Percentiles rank a stretch among this genome's conserved stretches.
Evolutionary conservation across 192 early-diverging fungal genomes (phyloP).

Genomic region (Coemansia sp.): DNA sequence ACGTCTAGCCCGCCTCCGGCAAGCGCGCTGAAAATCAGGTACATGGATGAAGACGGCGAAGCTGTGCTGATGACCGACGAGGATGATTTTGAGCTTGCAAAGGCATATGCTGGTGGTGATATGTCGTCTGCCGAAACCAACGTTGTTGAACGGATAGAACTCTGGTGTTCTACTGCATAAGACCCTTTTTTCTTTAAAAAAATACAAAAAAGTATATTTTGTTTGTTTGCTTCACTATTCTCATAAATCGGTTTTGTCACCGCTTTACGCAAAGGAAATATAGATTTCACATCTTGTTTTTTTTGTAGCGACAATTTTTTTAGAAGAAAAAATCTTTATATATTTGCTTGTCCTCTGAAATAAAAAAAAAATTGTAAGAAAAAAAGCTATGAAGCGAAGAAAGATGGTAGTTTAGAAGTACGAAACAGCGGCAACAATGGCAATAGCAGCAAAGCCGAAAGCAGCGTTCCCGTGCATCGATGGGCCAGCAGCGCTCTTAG

Average conservation of each 20-base stretch:
- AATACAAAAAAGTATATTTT: background rate
- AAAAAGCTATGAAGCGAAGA: slow-evolving; percentile 9
- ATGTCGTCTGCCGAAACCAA: slow-evolving; percentile 53
- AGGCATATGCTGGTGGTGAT: slow-evolving; percentile 57
- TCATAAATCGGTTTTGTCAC: too few relatives aligned
- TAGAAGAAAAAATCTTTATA: background rate
- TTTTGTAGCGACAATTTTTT: background rate
- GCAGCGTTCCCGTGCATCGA: slow-evolving; percentile 9
- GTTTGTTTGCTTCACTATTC: too few relatives aligned
- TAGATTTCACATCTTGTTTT: background rate
- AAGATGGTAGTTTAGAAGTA: slow-evolving; percentile 19
- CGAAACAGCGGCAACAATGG: slow-evolving; percentile 19
- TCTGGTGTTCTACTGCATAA: slow-evolving; percentile 53
- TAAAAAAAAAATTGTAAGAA: slow-evolving; percentile 5
- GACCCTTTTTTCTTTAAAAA: slow-evolving; percentile 3
- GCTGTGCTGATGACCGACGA: slow-evolving; percentile 88
- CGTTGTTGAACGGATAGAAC: slow-evolving; percentile 58
- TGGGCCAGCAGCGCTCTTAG: slow-evolving; percentile 7
- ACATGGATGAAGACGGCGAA: slow-evolving; percentile 84
- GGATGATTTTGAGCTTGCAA: slow-evolving; percentile 81
- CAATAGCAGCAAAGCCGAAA: slow-evolving; percentile 18
- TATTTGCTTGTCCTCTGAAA: slow-evolving; percentile 11
- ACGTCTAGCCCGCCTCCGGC: slow-evolving; percentile 8
- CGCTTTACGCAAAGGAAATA: background rate
- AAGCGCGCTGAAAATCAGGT: slow-evolving; percentile 64